Evolutionary conservation across 345 rosid genomes (phyloP), one percentile per base, ranked within the genome.

Genomic region (Citrus medica): DNA sequence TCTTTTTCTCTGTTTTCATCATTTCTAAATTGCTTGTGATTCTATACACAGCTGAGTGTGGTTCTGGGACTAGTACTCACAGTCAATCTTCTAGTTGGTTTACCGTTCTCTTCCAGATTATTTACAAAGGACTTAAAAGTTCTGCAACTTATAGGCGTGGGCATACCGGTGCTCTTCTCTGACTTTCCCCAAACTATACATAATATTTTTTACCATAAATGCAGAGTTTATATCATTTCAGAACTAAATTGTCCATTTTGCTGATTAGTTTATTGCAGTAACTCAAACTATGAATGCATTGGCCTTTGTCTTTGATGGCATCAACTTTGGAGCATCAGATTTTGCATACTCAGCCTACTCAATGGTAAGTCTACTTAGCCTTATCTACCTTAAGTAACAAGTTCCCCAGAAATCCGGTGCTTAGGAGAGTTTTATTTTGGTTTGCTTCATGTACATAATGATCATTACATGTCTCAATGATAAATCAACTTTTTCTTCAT

Each of bases 211-310:
- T 73, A 46, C 68, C 32, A 13, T 33, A 61, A 30, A n/a, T 10
- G 8, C 37, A 22, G 14, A 25, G 27, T 22, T 74, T 16, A 27
- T 17, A 69, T 69, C n/a, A 32, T 69, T 25, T 61, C 9, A 3
- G 65, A 75, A 71, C 51, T 71, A 63, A 73, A 14, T 22, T 58
- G 16, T 67, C 67, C 33, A 38, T 55, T 81, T 28, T 62, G 28
- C 38, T 56, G 4, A 24, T 70, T 69, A 92, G 93, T 92, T 87
- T 82, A 64, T 89, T 74, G 91, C 92, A 46, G 85, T 66, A 17
- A 92, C 93, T 74, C 96, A 90, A 76, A 92, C 96, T 35, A 84
- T 92, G 74, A 90, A 92, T 66, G 84, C 88, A 53, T 75, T 92
- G 71, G 93, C 96, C 75, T 92, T 90, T 58, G 90, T 90, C 59